Evolutionary conservation across 2,329 filamentous ascomycete species (phyloP).

Genomic region (Claviceps humidiphila): DNA sequence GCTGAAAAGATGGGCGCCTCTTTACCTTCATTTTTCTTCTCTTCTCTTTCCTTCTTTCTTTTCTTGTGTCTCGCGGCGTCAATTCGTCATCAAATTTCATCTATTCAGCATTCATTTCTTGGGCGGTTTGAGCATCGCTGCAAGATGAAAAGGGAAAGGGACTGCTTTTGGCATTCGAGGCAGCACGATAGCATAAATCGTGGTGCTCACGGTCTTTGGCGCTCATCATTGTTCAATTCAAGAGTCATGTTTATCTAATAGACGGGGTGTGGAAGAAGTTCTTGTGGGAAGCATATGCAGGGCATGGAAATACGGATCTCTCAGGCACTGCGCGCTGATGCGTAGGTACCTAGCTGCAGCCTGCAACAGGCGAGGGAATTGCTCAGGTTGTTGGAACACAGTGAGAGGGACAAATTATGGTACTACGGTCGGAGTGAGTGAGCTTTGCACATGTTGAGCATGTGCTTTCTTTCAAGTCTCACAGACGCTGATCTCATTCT

Average conservation of each 20-base stretch:
- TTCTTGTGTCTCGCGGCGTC: not conserved
- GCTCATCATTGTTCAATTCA: not conserved
- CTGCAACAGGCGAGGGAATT: slow-evolving; percentile 11
- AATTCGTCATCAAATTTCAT: not conserved
- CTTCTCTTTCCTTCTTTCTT: not conserved
- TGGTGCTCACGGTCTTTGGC: not conserved
- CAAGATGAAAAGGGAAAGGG: slow-evolving; percentile 3
- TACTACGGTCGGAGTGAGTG: not conserved
- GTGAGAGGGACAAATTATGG: too few relatives aligned
- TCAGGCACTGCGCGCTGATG: not conserved
- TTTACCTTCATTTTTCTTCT: not conserved
- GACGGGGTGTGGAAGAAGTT: not conserved
- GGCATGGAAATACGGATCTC: not conserved
- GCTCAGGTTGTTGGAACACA: slow-evolving; percentile 3
- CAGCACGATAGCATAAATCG: not conserved
- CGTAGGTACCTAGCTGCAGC: slow-evolving; percentile 8
- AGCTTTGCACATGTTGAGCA: too few relatives aligned
- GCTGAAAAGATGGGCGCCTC: not conserved
- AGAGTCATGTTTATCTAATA: not conserved
- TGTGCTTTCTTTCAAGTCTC: too few relatives aligned
- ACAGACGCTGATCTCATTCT: too few relatives aligned
- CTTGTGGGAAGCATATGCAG: not conserved
- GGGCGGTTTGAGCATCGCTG: slow-evolving; percentile 4
- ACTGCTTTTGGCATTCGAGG: not conserved
- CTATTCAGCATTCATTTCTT: slow-evolving; percentile 5